Percentiles rank a stretch among this genome's conserved stretches.
Conservation (phyloP, 2,329 filamentous ascomycete genomes). For the Cadophora luteo-olivacea region DNA sequence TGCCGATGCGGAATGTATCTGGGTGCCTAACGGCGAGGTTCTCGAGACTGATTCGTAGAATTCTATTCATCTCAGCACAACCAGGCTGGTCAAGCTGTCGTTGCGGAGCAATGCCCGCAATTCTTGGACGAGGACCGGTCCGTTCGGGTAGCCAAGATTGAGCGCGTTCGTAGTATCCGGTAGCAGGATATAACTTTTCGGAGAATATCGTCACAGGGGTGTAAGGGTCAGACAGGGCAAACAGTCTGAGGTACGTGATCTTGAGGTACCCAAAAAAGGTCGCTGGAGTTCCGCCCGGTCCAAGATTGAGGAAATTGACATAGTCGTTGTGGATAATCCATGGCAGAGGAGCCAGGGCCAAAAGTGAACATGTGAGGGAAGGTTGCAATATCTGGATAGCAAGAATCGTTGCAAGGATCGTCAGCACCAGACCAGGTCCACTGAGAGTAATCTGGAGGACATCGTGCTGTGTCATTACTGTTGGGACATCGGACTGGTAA, state of each 20-base stretch:
- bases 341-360: constrained; percentile 56
- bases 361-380: constrained; percentile 55
- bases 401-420: constrained; percentile 58
- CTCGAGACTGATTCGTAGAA: constrained; percentile 60
- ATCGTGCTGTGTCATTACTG: constrained; percentile 38
- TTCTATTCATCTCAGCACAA: constrained; percentile 57
- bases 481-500: constrained; percentile 29
- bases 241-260: constrained; percentile 74
- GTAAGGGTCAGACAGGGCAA: constrained; percentile 75
- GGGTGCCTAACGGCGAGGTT: constrained; percentile 55
- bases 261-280: constrained; percentile 76
- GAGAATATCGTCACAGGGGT: constrained; percentile 58
- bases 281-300: constrained; percentile 80
- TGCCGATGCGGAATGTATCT: constrained; percentile 63
- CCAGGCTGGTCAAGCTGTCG: constrained; percentile 76
- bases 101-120: constrained; percentile 82
- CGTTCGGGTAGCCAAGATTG: constrained; percentile 63
- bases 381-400: constrained; percentile 59
- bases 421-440: constrained; percentile 48
- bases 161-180: constrained; percentile 60
- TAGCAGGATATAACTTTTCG: constrained; percentile 55
- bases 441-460: constrained; percentile 41
- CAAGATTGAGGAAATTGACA: constrained; percentile 75
- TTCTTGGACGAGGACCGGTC: constrained; percentile 66
- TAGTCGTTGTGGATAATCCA: constrained; percentile 71